Percentiles rank a stretch among this genome's conserved stretches.
Evolutionary conservation across 331 rosid genomes (phyloP).

Genomic region (Pyrus hybrid): DNA sequence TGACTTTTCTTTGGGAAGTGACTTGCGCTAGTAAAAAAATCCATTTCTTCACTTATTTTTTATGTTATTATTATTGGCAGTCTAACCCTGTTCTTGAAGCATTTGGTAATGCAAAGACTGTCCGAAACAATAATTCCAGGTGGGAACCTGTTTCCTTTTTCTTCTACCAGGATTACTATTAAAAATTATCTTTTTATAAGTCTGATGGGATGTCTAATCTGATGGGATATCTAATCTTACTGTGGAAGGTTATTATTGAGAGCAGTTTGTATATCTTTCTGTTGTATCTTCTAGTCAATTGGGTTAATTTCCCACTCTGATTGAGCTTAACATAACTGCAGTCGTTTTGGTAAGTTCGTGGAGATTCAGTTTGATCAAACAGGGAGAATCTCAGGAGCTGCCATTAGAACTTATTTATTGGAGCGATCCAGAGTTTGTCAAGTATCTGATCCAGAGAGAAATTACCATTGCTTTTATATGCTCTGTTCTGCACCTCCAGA

Average conservation of each 20-base stretch:
- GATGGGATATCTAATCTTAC: background rate
- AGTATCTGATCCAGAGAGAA: constrained; percentile 94
- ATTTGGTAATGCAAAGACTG: constrained; percentile 91
- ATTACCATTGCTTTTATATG: constrained; percentile 97
- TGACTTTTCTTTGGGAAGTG: constrained; percentile 5
- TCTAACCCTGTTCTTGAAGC: constrained; percentile 97
- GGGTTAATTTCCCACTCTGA: constrained; percentile 20
- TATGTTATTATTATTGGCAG: constrained; percentile 32
- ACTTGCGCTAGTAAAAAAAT: background rate
- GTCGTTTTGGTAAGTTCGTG: constrained; percentile 98
- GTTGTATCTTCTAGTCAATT: background rate
- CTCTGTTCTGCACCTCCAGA: constrained; percentile 85
- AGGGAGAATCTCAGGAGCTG: constrained; percentile 97
- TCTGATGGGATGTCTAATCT: no score
- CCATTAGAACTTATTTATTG: constrained; percentile 81
- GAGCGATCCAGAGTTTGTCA: constrained; percentile 94
- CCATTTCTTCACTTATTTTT: background rate
- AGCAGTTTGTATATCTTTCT: background rate
- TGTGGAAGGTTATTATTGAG: background rate
- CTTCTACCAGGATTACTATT: background rate
- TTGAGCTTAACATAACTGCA: constrained; percentile 38
- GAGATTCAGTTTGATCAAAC: constrained; percentile 79
- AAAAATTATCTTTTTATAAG: background rate
- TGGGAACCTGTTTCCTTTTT: constrained; percentile 20
- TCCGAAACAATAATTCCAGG: constrained; percentile 93